These are phyloP conservation scores for Candida insectalens DNA, from an alignment of 805 yeast species.

Conservation along the genomic window DNA sequence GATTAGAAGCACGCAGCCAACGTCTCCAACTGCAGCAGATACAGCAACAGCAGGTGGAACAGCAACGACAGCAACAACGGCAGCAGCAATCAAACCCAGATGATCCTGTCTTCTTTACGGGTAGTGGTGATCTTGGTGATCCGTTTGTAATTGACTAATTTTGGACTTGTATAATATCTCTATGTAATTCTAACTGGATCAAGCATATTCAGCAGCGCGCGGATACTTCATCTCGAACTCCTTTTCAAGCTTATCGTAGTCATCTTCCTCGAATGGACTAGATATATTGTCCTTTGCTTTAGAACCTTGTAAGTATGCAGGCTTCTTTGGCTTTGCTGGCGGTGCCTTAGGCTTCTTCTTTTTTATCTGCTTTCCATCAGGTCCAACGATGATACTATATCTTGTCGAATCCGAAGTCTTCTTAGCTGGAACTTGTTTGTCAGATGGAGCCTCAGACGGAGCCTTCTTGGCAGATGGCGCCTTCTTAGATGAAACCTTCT, in stretches of 20 bases:
- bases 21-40: too few relatives aligned
- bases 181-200: background rate
- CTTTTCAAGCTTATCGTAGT: slow-evolving; percentile 49
- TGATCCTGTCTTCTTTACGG: slow-evolving; percentile 20
- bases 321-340: slow-evolving; percentile 60
- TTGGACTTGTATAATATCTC: background rate
- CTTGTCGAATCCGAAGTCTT: background rate
- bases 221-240: slow-evolving; percentile 53
- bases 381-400: background rate
- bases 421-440: background rate
- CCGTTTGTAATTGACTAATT: slow-evolving; percentile 22
- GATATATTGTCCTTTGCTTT: slow-evolving; percentile 8
- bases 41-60: background rate
- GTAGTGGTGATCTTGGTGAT: slow-evolving; percentile 23
- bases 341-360: slow-evolving; percentile 13
- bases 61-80: background rate
- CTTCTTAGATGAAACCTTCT: too few relatives aligned
- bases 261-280: slow-evolving; percentile 20
- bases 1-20: too few relatives aligned
- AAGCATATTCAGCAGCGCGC: background rate
- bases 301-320: slow-evolving; percentile 30
- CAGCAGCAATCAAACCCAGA: background rate
- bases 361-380: background rate
- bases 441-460: background rate
- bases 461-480: too few relatives aligned